Base-by-base conservation (phyloP, 1,139 yeast genomes). In the Saccharomyces hybrid region DNA sequence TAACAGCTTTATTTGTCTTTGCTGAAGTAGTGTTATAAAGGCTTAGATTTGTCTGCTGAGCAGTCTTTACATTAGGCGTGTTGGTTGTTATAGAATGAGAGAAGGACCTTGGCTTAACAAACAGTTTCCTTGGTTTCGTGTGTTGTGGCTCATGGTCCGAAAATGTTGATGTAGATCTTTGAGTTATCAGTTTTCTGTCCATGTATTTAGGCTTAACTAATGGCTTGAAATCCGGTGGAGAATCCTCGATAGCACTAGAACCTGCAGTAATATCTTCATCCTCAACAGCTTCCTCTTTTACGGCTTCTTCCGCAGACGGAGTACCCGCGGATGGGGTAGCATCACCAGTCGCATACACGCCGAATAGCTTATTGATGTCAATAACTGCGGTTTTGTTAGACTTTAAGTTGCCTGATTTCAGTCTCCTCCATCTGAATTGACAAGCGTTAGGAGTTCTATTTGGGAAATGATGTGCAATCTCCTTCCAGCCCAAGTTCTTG, bases 361-460 rank as follows among this genome's bases (percentile, higher is more conserved):
- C 44, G 13, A 38, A 38, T 2, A 38, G 4, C 31, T 46, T 46
- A 13, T 64, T 59, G 19, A 64, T 63, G 47, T 65, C 67, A 29
- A 65, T 57, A 19, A 57, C 58, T 8, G 73, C 70, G 2, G 75
- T 76, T 50, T 77, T 73, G 59, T 78, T 78, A 3, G 84, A 81
- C 69, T 83, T 83, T 61, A 83, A 71, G 60, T 81, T 81, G 1
- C 88, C 88, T 9, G 82, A 78, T 68, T 82, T 81, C 56, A 83
- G 73, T 57, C 91, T 71, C 70, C 91, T 77, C 91, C 91, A 85
- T 64, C 91, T 76, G 63, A 85, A 85, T 69, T 85, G 91, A 61
- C 90, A 85, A 3, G 90, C 90, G 64, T 85, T 85, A 46, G 89
- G 87, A 1, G 90, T 85, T 70, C 91, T 73, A 66, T 83, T 81